These are phyloP conservation scores for Auricularia auricula-judae DNA, from an alignment of 768 basidiomycete genomes.

Conservation along the genomic window DNA sequence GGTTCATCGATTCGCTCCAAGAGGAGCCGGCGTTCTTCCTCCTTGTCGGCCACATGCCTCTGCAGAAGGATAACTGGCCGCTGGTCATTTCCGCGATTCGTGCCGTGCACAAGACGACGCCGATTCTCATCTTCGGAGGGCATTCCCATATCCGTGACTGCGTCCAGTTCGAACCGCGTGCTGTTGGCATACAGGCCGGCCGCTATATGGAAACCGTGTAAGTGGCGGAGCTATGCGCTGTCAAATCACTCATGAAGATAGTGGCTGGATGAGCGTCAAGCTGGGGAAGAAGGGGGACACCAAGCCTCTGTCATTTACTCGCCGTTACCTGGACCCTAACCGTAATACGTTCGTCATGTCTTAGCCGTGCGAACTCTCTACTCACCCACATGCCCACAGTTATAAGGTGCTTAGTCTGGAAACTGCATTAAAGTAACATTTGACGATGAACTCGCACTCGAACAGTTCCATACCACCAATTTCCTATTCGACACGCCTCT, in stretches of 20 bases:
- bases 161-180: constrained; percentile 57
- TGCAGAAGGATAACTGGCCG: constrained; percentile 60
- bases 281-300: constrained; percentile 28
- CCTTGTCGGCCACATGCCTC: constrained; percentile 76
- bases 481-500: constrained; percentile 47
- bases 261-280: constrained; percentile 31
- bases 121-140: constrained; percentile 76
- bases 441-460: too few relatives aligned
- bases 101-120: constrained; percentile 56
- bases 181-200: constrained; percentile 76
- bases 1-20: constrained; percentile 23
- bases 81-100: constrained; percentile 65
- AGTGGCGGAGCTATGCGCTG: constrained; percentile 5
- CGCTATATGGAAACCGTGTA: constrained; percentile 90
- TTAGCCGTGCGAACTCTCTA: not conserved
- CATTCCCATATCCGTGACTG: constrained; percentile 79
- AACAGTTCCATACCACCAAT: constrained; percentile 18
- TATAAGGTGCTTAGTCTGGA: too few relatives aligned
- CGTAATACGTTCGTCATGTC: constrained; percentile 62
- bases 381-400: not conserved
- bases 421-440: too few relatives aligned
- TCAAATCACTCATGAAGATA: not conserved
- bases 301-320: constrained; percentile 40
- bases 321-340: constrained; percentile 74
- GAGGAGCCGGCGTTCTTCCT: constrained; percentile 80